A percentile compares a stretch with the other conserved stretches of the same genome.
phyloP scores from a whole-genome alignment of 495 filamentous ascomycete genomes.

The Hypoxylon intermedium region DNA sequence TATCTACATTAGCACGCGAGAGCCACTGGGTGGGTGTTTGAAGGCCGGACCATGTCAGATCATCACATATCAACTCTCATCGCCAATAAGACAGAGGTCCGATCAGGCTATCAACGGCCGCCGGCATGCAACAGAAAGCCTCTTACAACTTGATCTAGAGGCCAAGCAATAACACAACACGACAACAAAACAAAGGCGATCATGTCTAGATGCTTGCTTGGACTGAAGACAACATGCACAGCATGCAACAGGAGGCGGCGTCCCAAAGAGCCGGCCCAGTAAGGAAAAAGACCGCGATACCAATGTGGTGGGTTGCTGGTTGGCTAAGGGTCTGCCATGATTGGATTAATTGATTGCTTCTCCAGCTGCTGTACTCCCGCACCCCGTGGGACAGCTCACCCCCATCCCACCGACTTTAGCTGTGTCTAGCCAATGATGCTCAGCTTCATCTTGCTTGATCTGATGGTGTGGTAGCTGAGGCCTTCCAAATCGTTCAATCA shows the following conservation, averaged over 20 bases:
- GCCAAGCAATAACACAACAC: conserved; percentile 15
- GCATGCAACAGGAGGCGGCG: conserved; percentile 29
- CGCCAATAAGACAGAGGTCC: conserved; percentile 21
- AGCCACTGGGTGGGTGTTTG: conserved; percentile 26
- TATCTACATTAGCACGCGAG: conserved; percentile 24
- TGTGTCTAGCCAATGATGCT: conserved; percentile 28
- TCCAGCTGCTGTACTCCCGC: conserved; percentile 39
- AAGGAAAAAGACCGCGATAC: conserved; percentile 31
- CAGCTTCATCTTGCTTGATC: conserved; percentile 34
- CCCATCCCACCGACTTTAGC: conserved; percentile 34
- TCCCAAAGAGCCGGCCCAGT: conserved; percentile 35
- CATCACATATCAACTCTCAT: conserved; percentile 20
- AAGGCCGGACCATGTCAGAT: conserved; percentile 30
- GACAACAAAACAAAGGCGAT: conserved; percentile 18
- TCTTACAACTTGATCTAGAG: conserved; percentile 12
- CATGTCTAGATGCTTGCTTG: conserved; percentile 16
- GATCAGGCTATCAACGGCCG: conserved; percentile 31
- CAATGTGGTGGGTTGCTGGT: conserved; percentile 33
- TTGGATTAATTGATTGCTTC: conserved; percentile 37
- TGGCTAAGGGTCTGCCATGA: conserved; percentile 20
- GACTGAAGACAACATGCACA: conserved; percentile 17
- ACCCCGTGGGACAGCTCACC: conserved; percentile 38
- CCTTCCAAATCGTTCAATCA: conserved; percentile 27
- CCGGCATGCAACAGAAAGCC: conserved; percentile 25
- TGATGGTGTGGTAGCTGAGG: conserved; percentile 31